Conservation (phyloP, 768 basidiomycete species). For the Butyriboletus loyo region DNA sequence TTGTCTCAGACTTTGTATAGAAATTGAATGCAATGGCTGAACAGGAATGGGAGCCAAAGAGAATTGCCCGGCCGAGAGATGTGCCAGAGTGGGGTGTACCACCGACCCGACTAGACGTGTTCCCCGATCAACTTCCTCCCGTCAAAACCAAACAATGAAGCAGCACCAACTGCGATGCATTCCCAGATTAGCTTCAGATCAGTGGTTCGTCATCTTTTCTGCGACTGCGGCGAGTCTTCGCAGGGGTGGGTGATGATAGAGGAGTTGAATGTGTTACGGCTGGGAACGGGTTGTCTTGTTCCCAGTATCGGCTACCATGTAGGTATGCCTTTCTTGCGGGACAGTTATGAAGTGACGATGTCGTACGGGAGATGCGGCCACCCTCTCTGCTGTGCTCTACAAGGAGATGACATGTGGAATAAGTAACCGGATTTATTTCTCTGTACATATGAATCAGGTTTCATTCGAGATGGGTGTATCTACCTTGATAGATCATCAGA, state of each 20-base stretch:
- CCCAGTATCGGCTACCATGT: neutral
- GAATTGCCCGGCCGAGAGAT: conserved; percentile 80
- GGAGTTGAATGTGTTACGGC: neutral
- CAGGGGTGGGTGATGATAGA: neutral
- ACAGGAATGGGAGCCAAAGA: conserved; percentile 83
- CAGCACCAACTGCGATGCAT: neutral
- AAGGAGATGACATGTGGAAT: neutral
- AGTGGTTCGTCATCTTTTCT: neutral
- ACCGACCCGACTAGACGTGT: conserved; percentile 41
- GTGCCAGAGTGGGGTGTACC: conserved; percentile 93
- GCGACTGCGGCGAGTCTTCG: neutral
- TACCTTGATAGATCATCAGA: neutral
- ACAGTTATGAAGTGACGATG: neutral
- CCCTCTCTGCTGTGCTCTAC: neutral
- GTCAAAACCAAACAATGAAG: conserved; percentile 2
- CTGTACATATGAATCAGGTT: neutral
- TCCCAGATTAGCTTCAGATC: neutral
- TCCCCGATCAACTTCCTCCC: conserved; percentile 21
- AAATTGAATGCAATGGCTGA: conserved; percentile 60
- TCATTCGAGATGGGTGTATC: neutral
- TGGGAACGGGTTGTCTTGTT: neutral
- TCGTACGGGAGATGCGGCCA: too few species aligned
- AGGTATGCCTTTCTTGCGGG: neutral
- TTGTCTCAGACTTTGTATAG: conserved; percentile 24
- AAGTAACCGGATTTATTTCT: neutral